Conservation (phyloP, 352 stramenopile genomes). For the Peronospora belbahrii region DNA sequence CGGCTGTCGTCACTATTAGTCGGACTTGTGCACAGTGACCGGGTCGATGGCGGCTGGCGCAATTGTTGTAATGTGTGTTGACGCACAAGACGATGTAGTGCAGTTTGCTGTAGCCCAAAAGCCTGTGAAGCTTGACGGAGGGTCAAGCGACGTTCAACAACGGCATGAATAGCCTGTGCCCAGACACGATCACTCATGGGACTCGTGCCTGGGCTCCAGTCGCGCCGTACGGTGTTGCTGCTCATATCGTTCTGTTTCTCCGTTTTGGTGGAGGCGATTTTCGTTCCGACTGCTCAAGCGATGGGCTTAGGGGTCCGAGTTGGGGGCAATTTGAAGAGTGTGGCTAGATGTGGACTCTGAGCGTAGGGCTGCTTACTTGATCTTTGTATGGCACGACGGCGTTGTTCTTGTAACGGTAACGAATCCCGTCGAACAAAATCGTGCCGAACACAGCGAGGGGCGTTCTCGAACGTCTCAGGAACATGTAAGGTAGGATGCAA, state of each 20-base stretch:
- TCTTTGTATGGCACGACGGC: not conserved
- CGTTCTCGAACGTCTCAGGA: conserved; percentile 1
- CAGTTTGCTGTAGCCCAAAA: conserved; percentile 59
- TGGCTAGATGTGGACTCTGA: not conserved
- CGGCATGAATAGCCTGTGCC: conserved; percentile 57
- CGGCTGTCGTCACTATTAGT: conserved; percentile 6
- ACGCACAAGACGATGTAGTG: conserved; percentile 53
- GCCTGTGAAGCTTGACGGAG: conserved; percentile 47
- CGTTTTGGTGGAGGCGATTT: conserved; percentile 1
- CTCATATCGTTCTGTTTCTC: not conserved
- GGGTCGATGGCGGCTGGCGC: not conserved
- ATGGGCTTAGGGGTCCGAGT: not conserved
- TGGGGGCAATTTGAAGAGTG: conserved; percentile 12
- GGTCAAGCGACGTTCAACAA: conserved; percentile 56
- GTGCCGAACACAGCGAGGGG: conserved; percentile 1
- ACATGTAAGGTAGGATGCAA: conserved; percentile 10
- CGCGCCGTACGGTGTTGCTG: conserved; percentile 3
- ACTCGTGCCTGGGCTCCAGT: conserved; percentile 4
- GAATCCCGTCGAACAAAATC: conserved; percentile 15
- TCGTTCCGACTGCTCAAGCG: not conserved
- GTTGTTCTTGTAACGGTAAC: not conserved
- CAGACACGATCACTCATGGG: conserved; percentile 40
- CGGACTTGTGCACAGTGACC: not conserved
- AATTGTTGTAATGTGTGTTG: conserved; percentile 16
- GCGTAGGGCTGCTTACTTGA: not conserved